Evolutionary conservation across 2,329 filamentous ascomycete genomes (phyloP), one percentile per base, ranked within the genome.

Genomic region (Xylariomycetidae sp.): DNA sequence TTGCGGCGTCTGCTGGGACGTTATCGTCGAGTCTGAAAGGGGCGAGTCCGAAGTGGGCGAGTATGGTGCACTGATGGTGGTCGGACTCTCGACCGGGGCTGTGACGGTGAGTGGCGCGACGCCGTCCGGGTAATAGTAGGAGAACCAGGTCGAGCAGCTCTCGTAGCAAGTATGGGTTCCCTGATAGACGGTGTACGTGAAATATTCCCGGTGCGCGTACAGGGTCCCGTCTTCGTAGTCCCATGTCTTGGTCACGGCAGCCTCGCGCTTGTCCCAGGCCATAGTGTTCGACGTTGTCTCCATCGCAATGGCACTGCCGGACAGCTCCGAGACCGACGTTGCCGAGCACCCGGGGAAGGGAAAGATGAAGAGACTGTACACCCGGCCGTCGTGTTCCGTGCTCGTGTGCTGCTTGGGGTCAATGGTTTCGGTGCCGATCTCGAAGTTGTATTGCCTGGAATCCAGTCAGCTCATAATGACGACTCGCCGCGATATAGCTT

Each of bases 151-250:
- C 14, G 34, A 29, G 23, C 44, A 46, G n/a, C 25, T 29, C 31
- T 41, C 41, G 26, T 36, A 46, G 22, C 44, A 46, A n/a, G 44
- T 46, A 29, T 46, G 44, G 15, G 44, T 46, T 16, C 38, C 17
- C 18, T 40, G 38, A 27, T 45, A 45, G 32, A 46, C 37, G 3
- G 44, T 45, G n/a, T 41, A 36, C 8, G 25, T 17, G 8, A 15
- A 18, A 4, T 20, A 13, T 8, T 31, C 18, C 3, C 4, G 4
- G 9, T 32, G 6, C 16, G 44, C 44, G 27, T 36, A 45, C 35
- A 46, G 16, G 3, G 37, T 40, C 13, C 31, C 44, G 3, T 26
- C 22, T 18, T 40, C 39, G 23, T 46, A 46, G 25, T 46, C 37
- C 44, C 44, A 46, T 5, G 34, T 8, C 2, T 31, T 15, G 2